Conservation (phyloP, 164 flowering plant species). For the Nelumbo lutea region DNA sequence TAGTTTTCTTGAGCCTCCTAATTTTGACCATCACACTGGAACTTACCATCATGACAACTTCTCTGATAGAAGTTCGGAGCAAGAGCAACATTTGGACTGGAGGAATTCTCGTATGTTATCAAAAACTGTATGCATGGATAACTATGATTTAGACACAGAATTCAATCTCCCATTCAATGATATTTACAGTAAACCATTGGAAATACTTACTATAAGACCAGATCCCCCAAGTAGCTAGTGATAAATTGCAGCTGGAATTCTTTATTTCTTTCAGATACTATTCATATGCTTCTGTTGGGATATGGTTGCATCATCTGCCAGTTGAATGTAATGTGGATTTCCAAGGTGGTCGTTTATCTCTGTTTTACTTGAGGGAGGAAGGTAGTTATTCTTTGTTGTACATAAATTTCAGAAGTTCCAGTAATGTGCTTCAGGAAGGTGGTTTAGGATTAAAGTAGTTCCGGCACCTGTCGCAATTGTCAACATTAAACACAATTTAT, state of each 20-base stretch:
- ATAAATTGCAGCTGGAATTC: conserved; percentile 1
- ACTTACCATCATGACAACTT: conserved; percentile 25
- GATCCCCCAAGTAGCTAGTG: conserved; percentile 19
- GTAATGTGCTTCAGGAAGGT: too few species aligned
- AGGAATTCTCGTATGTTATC: conserved; percentile 37
- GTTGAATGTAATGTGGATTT: too few species aligned
- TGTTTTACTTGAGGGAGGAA: too few species aligned
- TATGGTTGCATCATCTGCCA: too few species aligned
- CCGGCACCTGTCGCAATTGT: too few species aligned
- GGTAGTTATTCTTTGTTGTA: too few species aligned
- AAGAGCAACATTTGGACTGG: conserved; percentile 47
- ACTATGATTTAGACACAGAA: conserved; percentile 36
- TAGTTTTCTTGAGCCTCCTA: conserved; percentile 68
- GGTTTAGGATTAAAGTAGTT: too few species aligned
- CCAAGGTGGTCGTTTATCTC: too few species aligned
- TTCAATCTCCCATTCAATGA: conserved; percentile 74
- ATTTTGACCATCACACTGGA: conserved; percentile 10
- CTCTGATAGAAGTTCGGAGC: conserved; percentile 50
- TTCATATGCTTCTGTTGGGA: too few species aligned
- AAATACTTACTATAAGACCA: conserved; percentile 21
- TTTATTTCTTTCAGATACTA: background rate
- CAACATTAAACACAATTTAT: too few species aligned
- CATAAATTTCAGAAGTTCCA: too few species aligned
- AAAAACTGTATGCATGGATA: conserved; percentile 41
- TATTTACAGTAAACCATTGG: conserved; percentile 43